Evolutionary conservation across 2,329 filamentous ascomycete species (phyloP).

Genomic region (Dryadomyces quercus-mongolicae): DNA sequence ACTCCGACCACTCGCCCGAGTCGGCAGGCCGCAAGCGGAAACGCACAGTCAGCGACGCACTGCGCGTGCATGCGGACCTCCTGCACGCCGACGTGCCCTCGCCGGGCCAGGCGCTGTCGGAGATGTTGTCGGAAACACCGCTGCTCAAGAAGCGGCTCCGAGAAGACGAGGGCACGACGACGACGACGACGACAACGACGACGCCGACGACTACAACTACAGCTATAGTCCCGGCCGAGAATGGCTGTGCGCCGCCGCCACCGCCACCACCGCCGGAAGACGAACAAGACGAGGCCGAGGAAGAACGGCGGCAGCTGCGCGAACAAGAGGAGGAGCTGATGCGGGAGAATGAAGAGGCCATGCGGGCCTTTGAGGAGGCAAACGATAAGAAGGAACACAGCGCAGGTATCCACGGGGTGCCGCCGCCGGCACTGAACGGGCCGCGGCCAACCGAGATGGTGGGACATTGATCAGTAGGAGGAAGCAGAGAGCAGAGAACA

Average conservation of each 20-base stretch:
- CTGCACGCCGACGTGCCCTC: constrained; percentile 19
- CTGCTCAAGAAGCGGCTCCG: constrained; percentile 40
- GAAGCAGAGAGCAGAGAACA: too few relatives aligned
- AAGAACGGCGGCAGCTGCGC: constrained; percentile 28
- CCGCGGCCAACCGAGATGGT: too few relatives aligned
- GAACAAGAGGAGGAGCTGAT: constrained; percentile 39
- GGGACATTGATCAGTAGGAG: too few relatives aligned
- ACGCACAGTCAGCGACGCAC: constrained; percentile 24
- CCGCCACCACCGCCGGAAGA: constrained; percentile 11
- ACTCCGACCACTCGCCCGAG: constrained; percentile 31
- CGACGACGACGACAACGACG: constrained; percentile 25
- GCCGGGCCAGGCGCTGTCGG: constrained; percentile 35
- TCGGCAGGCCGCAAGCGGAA: constrained; percentile 54
- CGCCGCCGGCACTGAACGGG: too few relatives aligned
- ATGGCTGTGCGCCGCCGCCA: constrained; percentile 21
- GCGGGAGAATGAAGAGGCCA: constrained; percentile 42
- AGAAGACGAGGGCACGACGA: constrained; percentile 29
- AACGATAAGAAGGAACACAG: constrained; percentile 17
- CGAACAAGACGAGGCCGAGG: constrained; percentile 3
- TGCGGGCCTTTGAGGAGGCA: constrained; percentile 21
- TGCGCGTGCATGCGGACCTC: background rate
- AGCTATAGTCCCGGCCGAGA: too few relatives aligned
- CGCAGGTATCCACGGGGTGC: background rate
- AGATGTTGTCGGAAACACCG: constrained; percentile 33
- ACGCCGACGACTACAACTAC: constrained; percentile 38